phyloP scores from a whole-genome alignment of 345 rosid genomes.

The Leavenworthia alabamica region DNA sequence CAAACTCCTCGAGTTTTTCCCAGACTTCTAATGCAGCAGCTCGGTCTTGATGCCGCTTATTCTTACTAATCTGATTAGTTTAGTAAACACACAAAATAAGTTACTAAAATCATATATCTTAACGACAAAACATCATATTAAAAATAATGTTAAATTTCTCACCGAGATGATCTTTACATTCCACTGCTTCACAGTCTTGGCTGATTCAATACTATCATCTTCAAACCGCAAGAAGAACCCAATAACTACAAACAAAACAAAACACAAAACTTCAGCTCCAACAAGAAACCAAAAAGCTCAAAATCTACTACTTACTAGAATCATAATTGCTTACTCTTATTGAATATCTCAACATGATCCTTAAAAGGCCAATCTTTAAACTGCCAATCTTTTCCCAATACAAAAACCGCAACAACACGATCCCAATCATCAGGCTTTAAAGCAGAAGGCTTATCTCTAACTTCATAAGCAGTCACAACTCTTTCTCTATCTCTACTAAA shows the following conservation, averaged over 20 bases:
- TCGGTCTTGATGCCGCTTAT: conserved; percentile 87
- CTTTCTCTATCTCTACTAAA: conserved; percentile 81
- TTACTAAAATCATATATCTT: background rate
- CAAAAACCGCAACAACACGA: conserved; percentile 80
- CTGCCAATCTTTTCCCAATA: conserved; percentile 97
- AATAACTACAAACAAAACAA: conserved; percentile 48
- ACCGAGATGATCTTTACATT: conserved; percentile 96
- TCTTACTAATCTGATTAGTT: conserved; percentile 80
- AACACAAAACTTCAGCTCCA: background rate
- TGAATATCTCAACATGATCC: conserved; percentile 92
- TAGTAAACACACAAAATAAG: no score
- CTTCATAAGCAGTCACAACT: conserved; percentile 89
- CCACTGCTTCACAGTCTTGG: conserved; percentile 94
- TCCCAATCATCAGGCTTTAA: conserved; percentile 91
- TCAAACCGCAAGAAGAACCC: conserved; percentile 93
- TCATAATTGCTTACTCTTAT: conserved; percentile 55
- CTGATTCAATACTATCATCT: conserved; percentile 93
- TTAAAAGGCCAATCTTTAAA: conserved; percentile 98
- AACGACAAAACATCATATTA: background rate
- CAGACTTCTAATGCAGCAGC: conserved; percentile 97
- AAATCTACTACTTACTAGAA: no score
- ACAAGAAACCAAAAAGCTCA: no score
- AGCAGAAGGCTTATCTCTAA: conserved; percentile 84
- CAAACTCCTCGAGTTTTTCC: conserved; percentile 88
- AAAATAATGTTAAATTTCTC: conserved; percentile 11